phyloP scores from a whole-genome alignment of 495 filamentous ascomycete species.

The Trichoderma orchidacearum region DNA sequence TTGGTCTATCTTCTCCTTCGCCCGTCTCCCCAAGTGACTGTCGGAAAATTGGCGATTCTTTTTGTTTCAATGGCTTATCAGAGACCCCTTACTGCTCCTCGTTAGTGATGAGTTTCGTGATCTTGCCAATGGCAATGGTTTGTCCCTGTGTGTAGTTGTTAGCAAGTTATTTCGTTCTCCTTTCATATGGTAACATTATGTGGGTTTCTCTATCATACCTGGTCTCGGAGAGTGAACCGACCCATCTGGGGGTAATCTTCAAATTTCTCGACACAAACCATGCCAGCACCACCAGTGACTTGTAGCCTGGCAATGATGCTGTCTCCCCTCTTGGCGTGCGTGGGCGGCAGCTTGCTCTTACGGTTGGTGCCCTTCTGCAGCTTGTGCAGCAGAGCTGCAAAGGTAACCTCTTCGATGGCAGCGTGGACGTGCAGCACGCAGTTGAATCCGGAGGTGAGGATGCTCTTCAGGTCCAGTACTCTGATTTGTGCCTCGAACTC shows the following conservation, averaged over 20 bases:
- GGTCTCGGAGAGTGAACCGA: conserved; percentile 87
- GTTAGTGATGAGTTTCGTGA: conserved; percentile 60
- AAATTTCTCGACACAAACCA: conserved; percentile 84
- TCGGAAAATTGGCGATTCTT: no score
- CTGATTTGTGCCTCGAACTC: conserved; percentile 94
- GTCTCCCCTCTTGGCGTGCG: conserved; percentile 84
- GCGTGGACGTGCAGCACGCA: conserved; percentile 87
- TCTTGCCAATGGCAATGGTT: conserved; percentile 95
- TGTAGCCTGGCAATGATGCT: conserved; percentile 88
- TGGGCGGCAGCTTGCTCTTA: conserved; percentile 82
- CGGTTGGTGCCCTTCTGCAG: conserved; percentile 91
- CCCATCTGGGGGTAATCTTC: conserved; percentile 91
- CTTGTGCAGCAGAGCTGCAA: conserved; percentile 77
- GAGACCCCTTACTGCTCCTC: not conserved
- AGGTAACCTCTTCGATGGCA: conserved; percentile 90
- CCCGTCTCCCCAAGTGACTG: not conserved
- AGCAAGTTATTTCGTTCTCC: no score
- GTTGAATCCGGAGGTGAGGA: conserved; percentile 70
- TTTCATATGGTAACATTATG: no score
- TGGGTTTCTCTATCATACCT: conserved; percentile 49
- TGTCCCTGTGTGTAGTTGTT: conserved; percentile 48
- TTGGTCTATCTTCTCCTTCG: not conserved
- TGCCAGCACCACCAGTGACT: conserved; percentile 68
- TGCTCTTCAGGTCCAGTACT: conserved; percentile 88
- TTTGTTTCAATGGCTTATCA: not conserved